Percentiles rank a stretch among this genome's conserved stretches.
These are phyloP conservation scores for Sugiyamaella sp. DNA, from an alignment of 1,139 yeast species.

Conservation along the genomic window DNA sequence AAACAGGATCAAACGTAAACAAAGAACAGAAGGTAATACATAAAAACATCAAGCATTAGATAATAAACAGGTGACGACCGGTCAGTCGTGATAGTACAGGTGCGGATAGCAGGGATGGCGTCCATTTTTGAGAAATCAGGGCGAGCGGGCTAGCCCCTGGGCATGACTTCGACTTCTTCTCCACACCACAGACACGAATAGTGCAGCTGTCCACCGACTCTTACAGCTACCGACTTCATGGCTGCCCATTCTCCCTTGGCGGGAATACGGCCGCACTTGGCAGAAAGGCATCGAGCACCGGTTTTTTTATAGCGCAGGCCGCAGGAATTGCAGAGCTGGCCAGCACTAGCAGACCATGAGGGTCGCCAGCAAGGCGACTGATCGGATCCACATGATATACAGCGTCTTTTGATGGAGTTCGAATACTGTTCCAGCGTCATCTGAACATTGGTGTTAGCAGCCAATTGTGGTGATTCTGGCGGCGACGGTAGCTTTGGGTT, in stretches of 20 bases:
- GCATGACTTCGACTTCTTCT: slow-evolving; percentile 55
- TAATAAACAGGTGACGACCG: neutral
- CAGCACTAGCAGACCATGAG: slow-evolving; percentile 85
- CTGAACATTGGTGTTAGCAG: slow-evolving; percentile 1
- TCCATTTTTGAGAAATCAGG: neutral
- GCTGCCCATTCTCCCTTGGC: slow-evolving; percentile 95
- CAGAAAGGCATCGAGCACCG: slow-evolving; percentile 81
- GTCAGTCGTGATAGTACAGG: neutral
- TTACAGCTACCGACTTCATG: slow-evolving; percentile 72
- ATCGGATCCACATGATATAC: slow-evolving; percentile 89
- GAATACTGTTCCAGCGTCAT: slow-evolving; percentile 23
- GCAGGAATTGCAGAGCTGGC: slow-evolving; percentile 95
- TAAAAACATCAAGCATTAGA: slow-evolving; percentile 12
- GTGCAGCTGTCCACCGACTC: slow-evolving; percentile 44
- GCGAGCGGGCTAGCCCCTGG: slow-evolving; percentile 20
- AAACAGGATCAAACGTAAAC: too few relatives aligned
- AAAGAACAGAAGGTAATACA: neutral
- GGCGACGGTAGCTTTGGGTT: slow-evolving; percentile 28
- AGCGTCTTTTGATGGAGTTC: slow-evolving; percentile 43
- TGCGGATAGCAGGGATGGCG: too few relatives aligned
- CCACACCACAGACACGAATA: slow-evolving; percentile 74
- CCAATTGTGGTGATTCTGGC: slow-evolving; percentile 25
- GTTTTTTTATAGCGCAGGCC: slow-evolving; percentile 95
- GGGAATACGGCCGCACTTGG: slow-evolving; percentile 81
- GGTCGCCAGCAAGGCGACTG: slow-evolving; percentile 99